Evolutionary conservation across 1,284 basidiomycete species (phyloP).

Genomic region (Neonothopanus nambi): DNA sequence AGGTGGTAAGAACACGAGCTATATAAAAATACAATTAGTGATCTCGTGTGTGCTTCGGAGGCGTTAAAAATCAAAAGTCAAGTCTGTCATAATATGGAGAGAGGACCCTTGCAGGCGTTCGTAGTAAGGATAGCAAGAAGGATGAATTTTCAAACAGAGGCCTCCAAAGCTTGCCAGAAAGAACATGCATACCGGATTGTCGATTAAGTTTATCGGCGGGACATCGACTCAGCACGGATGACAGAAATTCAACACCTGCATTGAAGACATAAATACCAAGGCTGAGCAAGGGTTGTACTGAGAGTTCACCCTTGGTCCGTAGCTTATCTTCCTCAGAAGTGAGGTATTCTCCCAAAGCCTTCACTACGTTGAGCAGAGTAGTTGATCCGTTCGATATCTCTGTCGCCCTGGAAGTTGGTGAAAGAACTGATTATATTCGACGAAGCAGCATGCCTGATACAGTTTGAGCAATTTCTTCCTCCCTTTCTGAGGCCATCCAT

Average conservation of each 20-base stretch:
- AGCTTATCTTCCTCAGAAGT: conserved; percentile 82
- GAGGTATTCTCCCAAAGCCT: conserved; percentile 83
- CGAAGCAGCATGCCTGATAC: conserved; percentile 48
- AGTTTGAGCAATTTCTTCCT: conserved; percentile 60
- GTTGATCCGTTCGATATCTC: conserved; percentile 64
- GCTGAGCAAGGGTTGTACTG: background rate
- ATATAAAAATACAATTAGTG: background rate
- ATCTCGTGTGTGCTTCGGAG: no score
- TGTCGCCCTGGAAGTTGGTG: conserved; percentile 32
- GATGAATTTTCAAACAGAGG: no score
- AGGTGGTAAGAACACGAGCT: conserved; percentile 83
- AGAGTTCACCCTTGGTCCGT: conserved; percentile 68
- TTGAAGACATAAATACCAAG: background rate
- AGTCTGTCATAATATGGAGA: no score
- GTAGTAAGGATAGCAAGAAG: no score
- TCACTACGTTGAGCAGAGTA: conserved; percentile 83
- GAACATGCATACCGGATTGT: conserved; percentile 67
- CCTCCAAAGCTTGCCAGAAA: no score
- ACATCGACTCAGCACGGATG: conserved; percentile 61
- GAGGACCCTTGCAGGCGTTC: no score
- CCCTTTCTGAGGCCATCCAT: conserved; percentile 68
- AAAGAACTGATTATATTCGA: conserved; percentile 3
- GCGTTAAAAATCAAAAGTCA: no score
- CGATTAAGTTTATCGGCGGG: conserved; percentile 71
- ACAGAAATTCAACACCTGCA: conserved; percentile 76